These are phyloP conservation scores for Sporisorium graminicola DNA, from an alignment of 1,284 basidiomycete genomes.

Conservation along the genomic window DNA sequence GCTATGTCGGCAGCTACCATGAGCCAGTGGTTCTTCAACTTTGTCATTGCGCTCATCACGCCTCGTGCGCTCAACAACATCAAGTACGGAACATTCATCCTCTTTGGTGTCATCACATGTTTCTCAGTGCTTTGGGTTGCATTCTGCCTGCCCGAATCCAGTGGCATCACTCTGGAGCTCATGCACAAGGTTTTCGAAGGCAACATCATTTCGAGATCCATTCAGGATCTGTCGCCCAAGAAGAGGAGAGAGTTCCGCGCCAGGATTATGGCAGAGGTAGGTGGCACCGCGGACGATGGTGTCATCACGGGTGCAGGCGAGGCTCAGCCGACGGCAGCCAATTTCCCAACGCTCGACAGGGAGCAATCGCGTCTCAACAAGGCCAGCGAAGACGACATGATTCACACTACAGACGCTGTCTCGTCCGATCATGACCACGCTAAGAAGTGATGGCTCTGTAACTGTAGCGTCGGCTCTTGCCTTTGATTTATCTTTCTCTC, in stretches of 20 bases:
- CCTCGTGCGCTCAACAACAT: conserved; percentile 62
- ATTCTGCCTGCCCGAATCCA: conserved; percentile 63
- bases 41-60: conserved; percentile 64
- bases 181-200: conserved; percentile 62
- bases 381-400: conserved; percentile 17
- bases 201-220: conserved; percentile 57
- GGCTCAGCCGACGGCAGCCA: background rate
- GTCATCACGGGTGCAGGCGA: background rate
- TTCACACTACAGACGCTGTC: conserved; percentile 20
- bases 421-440: conserved; percentile 18
- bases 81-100: conserved; percentile 63
- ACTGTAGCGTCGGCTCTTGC: background rate
- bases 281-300: conserved; percentile 35
- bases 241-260: conserved; percentile 44
- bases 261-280: conserved; percentile 37
- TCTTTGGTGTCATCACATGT: conserved; percentile 58
- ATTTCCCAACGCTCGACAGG: conserved; percentile 23
- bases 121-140: conserved; percentile 61
- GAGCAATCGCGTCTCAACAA: conserved; percentile 20
- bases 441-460: conserved; percentile 7
- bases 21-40: conserved; percentile 63
- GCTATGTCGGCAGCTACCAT: conserved; percentile 59
- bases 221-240: conserved; percentile 53
- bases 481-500: background rate
- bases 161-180: conserved; percentile 63